Base-by-base conservation (phyloP, 2,329 filamentous ascomycete species). In the Beauveria sp. region DNA sequence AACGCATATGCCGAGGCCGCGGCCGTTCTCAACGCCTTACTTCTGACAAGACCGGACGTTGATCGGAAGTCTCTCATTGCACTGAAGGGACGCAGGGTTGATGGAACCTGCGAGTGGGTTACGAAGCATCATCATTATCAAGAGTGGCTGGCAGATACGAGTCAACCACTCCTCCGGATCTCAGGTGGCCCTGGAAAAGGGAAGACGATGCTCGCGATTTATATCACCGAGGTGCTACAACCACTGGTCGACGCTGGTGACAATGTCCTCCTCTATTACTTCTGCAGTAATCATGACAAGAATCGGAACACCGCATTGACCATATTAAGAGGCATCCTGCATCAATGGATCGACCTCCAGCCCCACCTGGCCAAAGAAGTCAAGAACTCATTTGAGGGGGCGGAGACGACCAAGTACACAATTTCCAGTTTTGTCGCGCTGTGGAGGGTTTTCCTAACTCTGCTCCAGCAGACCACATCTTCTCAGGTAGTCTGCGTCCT, bases 11-110 rank as follows among this genome's bases (percentile, higher is more conserved):
- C 64, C 22, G 64, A 56, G 59, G 66, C 64, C 38, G 63, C 62
- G 26, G 20, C 64, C 16, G 49, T 67, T 52, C 65, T 68, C 20
- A 64, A 68, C 24, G 67, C 66, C 28, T 64, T 64, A 20, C 63
- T 64, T 20, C 51, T 69, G 56, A 69, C 67, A 20, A 65, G 65
- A 62, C 65, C 66, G 3, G 65, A 67, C 18, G 66, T 67, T 60
- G 67, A 69, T 38, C 65, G 67, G 18, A 67, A 59, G 10, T 66
- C 65, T 18, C 65, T 69, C 4, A 66, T 69, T 61, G 62, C 59
- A 58, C 43, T 67, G 54, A 70, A 67, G 57, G 68, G 67, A 18
- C 60, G 62, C 3, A 40, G 50, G 50, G 50, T 22, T 22, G 50
- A 53, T 22, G 50, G 50, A 53, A 53, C 50, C 31, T 53, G 50